Conservation (phyloP, 75 land plant species). For the Cryptomeria japonica region DNA sequence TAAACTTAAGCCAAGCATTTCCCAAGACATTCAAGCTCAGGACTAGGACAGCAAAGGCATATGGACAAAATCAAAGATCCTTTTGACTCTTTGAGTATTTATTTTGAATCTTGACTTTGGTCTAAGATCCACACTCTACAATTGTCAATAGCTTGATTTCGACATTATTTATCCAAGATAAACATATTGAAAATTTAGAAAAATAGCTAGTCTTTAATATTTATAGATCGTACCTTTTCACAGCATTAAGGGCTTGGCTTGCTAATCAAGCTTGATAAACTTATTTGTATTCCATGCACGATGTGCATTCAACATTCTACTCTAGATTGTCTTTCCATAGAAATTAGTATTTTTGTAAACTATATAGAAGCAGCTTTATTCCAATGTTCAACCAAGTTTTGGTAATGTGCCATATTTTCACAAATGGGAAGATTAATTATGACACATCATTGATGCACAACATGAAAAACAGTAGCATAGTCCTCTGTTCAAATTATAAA, state of each 20-base stretch:
- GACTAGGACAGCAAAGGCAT: neutral
- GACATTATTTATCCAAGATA: neutral
- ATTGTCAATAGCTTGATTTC: neutral
- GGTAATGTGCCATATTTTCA: neutral
- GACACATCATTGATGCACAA: neutral
- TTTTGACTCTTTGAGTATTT: neutral
- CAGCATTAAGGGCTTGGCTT: neutral
- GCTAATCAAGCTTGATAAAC: neutral
- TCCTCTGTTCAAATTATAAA: neutral
- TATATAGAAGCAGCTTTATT: neutral
- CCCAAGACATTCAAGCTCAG: neutral
- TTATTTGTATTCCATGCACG: neutral
- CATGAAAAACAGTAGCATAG: neutral
- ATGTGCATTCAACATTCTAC: neutral
- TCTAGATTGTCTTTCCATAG: neutral
- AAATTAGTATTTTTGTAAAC: neutral
- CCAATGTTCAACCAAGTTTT: neutral
- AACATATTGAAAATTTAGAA: neutral
- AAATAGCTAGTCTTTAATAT: neutral
- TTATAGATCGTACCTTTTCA: neutral
- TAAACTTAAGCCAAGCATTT: neutral
- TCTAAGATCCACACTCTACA: neutral
- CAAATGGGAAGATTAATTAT: neutral
- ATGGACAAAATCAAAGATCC: neutral
- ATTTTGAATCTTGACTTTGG: too few species aligned